Evolutionary conservation across 2,329 filamentous ascomycete genomes (phyloP), one percentile per base, ranked within the genome.

Genomic region (Geosmithia putterillii): DNA sequence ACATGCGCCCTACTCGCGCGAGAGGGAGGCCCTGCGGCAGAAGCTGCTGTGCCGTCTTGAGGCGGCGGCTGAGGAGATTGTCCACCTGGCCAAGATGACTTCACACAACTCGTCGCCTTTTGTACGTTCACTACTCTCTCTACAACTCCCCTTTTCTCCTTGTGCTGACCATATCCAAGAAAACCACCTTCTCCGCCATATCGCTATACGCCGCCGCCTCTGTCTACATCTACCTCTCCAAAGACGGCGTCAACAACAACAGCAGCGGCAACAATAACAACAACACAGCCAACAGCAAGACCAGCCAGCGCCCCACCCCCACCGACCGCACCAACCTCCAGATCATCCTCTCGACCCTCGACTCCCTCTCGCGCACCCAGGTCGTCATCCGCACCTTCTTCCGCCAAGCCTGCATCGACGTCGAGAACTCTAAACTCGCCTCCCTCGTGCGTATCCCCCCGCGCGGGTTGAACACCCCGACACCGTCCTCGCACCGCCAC

Each of bases 161-260:
- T 25, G 6, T 19, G 18, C 36, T 37, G 37, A 28, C 19, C 4
- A 12, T 7, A 19, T 21, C 42, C 32, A 37, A 64, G 60, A 62
- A 54, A 51, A 62, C 57, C 37, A 58, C 59, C 6, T 38, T 63
- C 12, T 60, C 55, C 45, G 83, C 86, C 0, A 80, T 95, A 51
- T 88, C 86, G 43, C 66, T 95, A 17, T 95, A 94, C 55, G 84
- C 88, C 34, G 84, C 89, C 15, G 81, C 82, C 3, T 80, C 87
- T 1, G 87, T 94, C 0, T 94, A 89, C 49, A 74, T 92, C 1
- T 82, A 92, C 51, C 79, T 86, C 48, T 73, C 86, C 23, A 86
- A 83, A 53, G 78, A 78, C 18, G 67, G 76, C 40, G 76, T 79
- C 1, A 66, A 74, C 9, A 66, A 14, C 28, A 12, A 9, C 6